These are phyloP conservation scores for Jamesozyma piceae DNA, from an alignment of 805 yeast genomes.

Conservation along the genomic window DNA sequence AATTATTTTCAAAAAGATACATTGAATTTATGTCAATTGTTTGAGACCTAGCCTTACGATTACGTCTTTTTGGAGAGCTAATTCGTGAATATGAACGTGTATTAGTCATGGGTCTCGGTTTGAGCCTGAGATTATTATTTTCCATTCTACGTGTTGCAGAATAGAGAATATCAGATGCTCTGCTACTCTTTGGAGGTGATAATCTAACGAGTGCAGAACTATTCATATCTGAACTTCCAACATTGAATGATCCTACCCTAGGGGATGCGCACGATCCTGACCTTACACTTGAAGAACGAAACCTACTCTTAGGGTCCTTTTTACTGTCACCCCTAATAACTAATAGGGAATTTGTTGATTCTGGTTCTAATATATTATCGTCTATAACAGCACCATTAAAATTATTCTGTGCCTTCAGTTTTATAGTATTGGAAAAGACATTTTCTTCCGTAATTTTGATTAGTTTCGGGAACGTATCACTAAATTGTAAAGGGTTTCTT, in stretches of 20 bases:
- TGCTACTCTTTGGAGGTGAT: background rate
- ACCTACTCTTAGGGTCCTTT: background rate
- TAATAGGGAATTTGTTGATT: constrained; percentile 13
- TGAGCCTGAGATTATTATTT: background rate
- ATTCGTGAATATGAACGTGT: background rate
- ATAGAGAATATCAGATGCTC: background rate
- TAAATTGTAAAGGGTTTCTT: constrained; percentile 25
- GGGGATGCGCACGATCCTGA: background rate
- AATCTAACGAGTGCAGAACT: background rate
- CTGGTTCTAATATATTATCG: constrained; percentile 21
- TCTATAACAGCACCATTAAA: constrained; percentile 9
- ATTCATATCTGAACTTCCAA: background rate
- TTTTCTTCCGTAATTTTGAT: constrained; percentile 5
- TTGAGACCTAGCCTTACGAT: background rate
- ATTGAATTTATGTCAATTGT: background rate
- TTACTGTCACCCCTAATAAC: constrained; percentile 4
- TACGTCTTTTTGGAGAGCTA: background rate
- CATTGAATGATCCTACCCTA: background rate
- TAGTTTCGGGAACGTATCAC: constrained; percentile 13
- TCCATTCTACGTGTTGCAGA: background rate
- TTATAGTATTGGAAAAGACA: background rate
- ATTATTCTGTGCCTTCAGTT: background rate
- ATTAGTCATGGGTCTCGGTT: background rate
- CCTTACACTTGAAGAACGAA: background rate
- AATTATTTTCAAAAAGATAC: background rate